phyloP scores from a whole-genome alignment of 2,329 filamentous ascomycete species.

The Colletotrichum musae region DNA sequence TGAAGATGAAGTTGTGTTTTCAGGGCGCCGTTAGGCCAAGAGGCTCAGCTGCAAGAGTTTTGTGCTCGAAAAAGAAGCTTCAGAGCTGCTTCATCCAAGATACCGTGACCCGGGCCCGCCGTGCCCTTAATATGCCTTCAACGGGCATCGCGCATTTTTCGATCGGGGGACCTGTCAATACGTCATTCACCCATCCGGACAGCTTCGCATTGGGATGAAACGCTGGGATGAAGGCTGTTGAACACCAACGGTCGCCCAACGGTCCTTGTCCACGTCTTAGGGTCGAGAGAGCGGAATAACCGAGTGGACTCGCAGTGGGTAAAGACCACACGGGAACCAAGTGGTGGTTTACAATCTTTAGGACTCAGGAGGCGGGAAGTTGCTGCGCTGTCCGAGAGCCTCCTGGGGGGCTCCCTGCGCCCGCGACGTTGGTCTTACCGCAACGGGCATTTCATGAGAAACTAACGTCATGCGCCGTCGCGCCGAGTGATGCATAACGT shows the following conservation, averaged over 20 bases:
- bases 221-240: conserved; percentile 38
- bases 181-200: conserved; percentile 32
- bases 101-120: background rate
- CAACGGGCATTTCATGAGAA: conserved; percentile 39
- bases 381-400: conserved; percentile 28
- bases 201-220: conserved; percentile 34
- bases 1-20: background rate
- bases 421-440: conserved; percentile 32
- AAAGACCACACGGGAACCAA: too few species aligned
- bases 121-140: conserved; percentile 34
- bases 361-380: background rate
- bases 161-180: conserved; percentile 37
- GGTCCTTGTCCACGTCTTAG: conserved; percentile 3
- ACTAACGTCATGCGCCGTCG: conserved; percentile 37
- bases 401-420: conserved; percentile 23
- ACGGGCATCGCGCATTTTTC: conserved; percentile 24
- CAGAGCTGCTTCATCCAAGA: too few species aligned
- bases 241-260: conserved; percentile 17
- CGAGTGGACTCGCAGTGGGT: too few species aligned
- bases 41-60: background rate
- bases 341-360: conserved; percentile 5
- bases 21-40: background rate
- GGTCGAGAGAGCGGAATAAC: background rate
- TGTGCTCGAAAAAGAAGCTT: background rate
- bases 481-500: conserved; percentile 23